Conservation (phyloP, 2,329 filamentous ascomycete species). For the Alternaria hordeiaustralica region DNA sequence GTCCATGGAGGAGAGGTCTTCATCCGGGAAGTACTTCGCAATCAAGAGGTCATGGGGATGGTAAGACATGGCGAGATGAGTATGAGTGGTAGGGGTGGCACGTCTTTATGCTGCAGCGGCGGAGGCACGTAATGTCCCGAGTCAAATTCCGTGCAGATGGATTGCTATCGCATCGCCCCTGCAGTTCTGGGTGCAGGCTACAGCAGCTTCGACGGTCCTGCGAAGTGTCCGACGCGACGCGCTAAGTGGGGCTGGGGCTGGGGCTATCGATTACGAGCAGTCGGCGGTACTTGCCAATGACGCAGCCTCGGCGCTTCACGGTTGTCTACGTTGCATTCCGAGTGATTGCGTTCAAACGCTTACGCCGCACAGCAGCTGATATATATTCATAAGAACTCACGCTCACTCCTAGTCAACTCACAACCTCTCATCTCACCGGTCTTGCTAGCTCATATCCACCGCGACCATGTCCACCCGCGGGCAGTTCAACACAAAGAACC, state of each 20-base stretch:
- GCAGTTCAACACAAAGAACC: slow-evolving; percentile 75
- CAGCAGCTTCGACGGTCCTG: background rate
- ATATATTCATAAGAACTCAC: background rate
- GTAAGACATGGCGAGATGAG: background rate
- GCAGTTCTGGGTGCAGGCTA: background rate
- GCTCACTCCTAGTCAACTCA: background rate
- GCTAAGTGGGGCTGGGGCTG: background rate
- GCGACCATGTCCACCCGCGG: slow-evolving; percentile 50
- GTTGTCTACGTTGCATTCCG: slow-evolving; percentile 13
- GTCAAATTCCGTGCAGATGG: background rate
- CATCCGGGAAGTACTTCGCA: background rate
- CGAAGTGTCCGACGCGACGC: background rate
- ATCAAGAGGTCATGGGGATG: slow-evolving; percentile 1
- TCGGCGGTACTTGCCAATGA: slow-evolving; percentile 5
- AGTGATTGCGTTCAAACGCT: slow-evolving; percentile 1
- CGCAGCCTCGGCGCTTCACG: slow-evolving; percentile 3
- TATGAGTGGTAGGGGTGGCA: background rate
- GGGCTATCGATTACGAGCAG: slow-evolving; percentile 11
- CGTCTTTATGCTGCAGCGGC: no score
- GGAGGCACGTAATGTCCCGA: background rate
- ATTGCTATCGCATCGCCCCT: background rate
- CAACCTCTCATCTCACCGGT: background rate
- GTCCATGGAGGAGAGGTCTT: background rate
- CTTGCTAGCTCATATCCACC: background rate
- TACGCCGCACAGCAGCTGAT: background rate